Percentiles rank a stretch among this genome's conserved stretches.
Conservation (phyloP, 768 basidiomycete genomes). For the Macrolepiota fuliginosa region DNA sequence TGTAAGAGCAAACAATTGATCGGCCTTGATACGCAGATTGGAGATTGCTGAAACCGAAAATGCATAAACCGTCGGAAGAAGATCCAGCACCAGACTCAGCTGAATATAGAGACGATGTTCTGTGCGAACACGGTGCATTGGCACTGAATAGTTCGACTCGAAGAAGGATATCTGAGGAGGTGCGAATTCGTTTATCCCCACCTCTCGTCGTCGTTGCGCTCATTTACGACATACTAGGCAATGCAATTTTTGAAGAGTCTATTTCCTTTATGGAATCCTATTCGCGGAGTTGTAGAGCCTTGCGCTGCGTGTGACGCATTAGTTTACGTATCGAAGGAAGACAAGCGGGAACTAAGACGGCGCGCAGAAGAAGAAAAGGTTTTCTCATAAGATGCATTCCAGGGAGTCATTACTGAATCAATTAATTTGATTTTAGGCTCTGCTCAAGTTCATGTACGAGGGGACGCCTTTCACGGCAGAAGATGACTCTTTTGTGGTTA, state of each 20-base stretch:
- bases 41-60: conserved; percentile 67
- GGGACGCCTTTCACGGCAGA: conserved; percentile 44
- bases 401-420: neutral
- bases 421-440: conserved; percentile 40
- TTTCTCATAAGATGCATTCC: neutral
- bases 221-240: conserved; percentile 38
- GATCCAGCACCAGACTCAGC: conserved; percentile 70
- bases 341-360: conserved; percentile 59
- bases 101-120: conserved; percentile 57
- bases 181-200: conserved; percentile 21
- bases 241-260: conserved; percentile 48
- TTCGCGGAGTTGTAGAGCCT: conserved; percentile 44
- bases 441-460: conserved; percentile 61
- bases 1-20: conserved; percentile 7
- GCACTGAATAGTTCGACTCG: conserved; percentile 55
- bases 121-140: conserved; percentile 69
- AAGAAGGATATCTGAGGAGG: conserved; percentile 61
- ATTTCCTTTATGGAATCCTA: conserved; percentile 66
- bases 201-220: neutral
- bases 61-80: conserved; percentile 55
- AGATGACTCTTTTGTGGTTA: conserved; percentile 46
- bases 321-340: conserved; percentile 54
- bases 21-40: conserved; percentile 51
- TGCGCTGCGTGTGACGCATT: conserved; percentile 66
- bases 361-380: conserved; percentile 83